These are phyloP conservation scores for Aureobasidium sp. DNA, from an alignment of 2,329 filamentous ascomycete species.

Conservation along the genomic window DNA sequence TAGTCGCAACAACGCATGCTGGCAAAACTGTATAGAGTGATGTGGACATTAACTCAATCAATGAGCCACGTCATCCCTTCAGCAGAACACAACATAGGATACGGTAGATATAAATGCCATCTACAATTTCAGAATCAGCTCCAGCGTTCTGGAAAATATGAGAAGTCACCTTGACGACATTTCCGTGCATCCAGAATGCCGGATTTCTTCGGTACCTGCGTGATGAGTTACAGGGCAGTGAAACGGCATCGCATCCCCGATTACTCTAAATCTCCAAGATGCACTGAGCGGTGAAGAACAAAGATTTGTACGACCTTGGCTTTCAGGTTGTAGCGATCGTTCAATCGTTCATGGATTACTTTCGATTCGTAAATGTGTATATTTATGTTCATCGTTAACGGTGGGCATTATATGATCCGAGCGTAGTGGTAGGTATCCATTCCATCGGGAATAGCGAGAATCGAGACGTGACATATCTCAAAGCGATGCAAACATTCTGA, in stretches of 20 bases:
- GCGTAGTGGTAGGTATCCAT: background rate
- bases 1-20: background rate
- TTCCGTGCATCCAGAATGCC: background rate
- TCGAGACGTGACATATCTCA: background rate
- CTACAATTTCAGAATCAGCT: background rate
- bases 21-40: background rate
- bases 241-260: background rate
- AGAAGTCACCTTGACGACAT: background rate
- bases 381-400: background rate
- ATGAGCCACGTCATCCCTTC: background rate
- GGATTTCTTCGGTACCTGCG: slow-evolving; percentile 3
- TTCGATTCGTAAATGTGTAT: background rate
- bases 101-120: background rate
- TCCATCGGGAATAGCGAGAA: background rate
- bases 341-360: background rate
- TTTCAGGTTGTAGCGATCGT: background rate
- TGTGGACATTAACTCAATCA: background rate
- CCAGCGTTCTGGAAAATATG: background rate
- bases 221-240: background rate
- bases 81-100: background rate
- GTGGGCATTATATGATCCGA: slow-evolving; percentile 3
- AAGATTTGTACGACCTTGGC: background rate
- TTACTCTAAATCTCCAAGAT: background rate
- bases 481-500: background rate
- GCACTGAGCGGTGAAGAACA: background rate